phyloP scores from a whole-genome alignment of 176 grass and related monocot genomes.

The Tuctoria greenei region DNA sequence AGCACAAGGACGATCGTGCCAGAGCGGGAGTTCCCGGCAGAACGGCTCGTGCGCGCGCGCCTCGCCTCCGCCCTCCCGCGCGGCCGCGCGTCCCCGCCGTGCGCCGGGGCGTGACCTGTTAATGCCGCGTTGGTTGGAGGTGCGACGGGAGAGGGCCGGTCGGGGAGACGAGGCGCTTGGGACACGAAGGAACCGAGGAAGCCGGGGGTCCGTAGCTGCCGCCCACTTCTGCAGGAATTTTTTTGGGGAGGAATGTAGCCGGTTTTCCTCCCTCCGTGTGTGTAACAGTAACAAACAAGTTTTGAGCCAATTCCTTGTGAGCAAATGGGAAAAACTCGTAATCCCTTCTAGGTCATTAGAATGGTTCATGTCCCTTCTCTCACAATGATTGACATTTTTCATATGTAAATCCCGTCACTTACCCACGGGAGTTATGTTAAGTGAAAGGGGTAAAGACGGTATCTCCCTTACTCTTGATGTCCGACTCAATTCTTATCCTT shows the following conservation, averaged over 20 bases:
- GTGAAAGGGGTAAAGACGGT: too few relatives aligned
- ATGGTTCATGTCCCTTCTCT: too few relatives aligned
- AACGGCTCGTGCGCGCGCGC: conserved; percentile 43
- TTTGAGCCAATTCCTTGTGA: too few relatives aligned
- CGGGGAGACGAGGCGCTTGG: conserved; percentile 36
- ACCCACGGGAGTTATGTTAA: too few relatives aligned
- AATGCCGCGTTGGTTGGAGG: conserved; percentile 38
- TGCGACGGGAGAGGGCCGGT: conserved; percentile 21
- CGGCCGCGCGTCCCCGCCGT: conserved; percentile 44
- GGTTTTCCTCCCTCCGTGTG: not conserved
- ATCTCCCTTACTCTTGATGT: too few relatives aligned
- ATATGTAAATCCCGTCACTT: too few relatives aligned
- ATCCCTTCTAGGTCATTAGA: too few relatives aligned
- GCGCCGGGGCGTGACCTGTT: conserved; percentile 19
- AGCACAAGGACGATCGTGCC: conserved; percentile 38
- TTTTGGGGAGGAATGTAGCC: not conserved
- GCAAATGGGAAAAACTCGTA: too few relatives aligned
- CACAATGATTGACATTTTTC: too few relatives aligned
- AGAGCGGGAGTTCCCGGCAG: conserved; percentile 31
- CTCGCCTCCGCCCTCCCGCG: conserved; percentile 42
- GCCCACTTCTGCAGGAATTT: conserved; percentile 20
- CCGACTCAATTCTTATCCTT: too few relatives aligned
- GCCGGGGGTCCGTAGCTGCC: conserved; percentile 41
- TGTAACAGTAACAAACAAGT: not conserved
- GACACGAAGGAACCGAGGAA: conserved; percentile 42